phyloP scores from a whole-genome alignment of 805 yeast species.

The Millerago galiae region DNA sequence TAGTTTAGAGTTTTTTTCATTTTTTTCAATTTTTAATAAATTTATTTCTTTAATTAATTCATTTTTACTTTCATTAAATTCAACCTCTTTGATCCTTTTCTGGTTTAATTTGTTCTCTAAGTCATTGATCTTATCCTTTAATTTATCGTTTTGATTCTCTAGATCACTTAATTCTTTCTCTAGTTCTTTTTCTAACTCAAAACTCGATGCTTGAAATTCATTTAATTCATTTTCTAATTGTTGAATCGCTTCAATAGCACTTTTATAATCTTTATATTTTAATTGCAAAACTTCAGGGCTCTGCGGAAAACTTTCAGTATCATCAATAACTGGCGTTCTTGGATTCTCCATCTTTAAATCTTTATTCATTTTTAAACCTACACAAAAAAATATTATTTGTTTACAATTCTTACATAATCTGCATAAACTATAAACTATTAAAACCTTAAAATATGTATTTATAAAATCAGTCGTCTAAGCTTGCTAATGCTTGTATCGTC shows the following conservation, averaged over 20 bases:
- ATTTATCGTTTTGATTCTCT: conserved; percentile 19
- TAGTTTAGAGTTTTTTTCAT: conserved; percentile 25
- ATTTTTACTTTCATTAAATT: conserved; percentile 17
- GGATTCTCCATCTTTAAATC: background rate
- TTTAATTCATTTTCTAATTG: conserved; percentile 35
- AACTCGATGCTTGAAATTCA: conserved; percentile 37
- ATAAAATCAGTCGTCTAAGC: conserved; percentile 1
- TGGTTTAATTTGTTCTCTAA: conserved; percentile 21
- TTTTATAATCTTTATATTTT: conserved; percentile 23
- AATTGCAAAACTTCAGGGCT: conserved; percentile 11
- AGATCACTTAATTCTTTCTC: conserved; percentile 34
- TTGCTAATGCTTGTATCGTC: conserved; percentile 3
- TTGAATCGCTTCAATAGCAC: conserved; percentile 31
- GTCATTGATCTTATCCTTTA: conserved; percentile 15
- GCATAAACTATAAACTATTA: no score
- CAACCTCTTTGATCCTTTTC: conserved; percentile 20
- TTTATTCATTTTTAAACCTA: no score
- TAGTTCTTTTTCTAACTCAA: conserved; percentile 38
- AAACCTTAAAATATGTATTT: no score
- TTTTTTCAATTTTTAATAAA: conserved; percentile 25
- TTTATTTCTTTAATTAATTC: conserved; percentile 17
- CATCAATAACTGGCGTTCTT: background rate
- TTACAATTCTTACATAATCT: no score
- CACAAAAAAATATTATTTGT: no score
- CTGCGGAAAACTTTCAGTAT: background rate